Percentiles rank a stretch among this genome's conserved stretches.
Evolutionary conservation across 805 yeast species (phyloP).

Genomic region (Candida fluviatilis): DNA sequence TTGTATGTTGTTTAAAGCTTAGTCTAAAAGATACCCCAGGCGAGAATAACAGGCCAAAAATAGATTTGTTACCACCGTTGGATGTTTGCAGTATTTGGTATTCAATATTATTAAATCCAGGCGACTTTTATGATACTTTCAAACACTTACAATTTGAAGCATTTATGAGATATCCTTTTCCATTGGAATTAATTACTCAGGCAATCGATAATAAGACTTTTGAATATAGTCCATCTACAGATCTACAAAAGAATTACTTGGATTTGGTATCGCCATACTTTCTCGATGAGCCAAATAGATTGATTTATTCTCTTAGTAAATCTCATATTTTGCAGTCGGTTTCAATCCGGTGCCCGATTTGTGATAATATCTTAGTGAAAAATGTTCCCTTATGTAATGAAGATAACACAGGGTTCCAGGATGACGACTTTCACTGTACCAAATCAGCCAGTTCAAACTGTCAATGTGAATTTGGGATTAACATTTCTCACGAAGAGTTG

Average conservation of each 20-base stretch:
- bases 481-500: slow-evolving; percentile 12
- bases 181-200: slow-evolving; percentile 9
- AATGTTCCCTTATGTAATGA: slow-evolving; percentile 10
- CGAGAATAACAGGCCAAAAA: neutral
- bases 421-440: slow-evolving; percentile 7
- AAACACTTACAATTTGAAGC: slow-evolving; percentile 11
- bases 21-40: neutral
- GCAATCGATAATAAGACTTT: slow-evolving; percentile 12
- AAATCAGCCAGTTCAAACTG: slow-evolving; percentile 4
- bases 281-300: slow-evolving; percentile 1
- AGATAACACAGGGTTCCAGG: slow-evolving; percentile 12
- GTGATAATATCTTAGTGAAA: slow-evolving; percentile 7
- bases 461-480: slow-evolving; percentile 5
- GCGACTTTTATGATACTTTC: slow-evolving; percentile 13
- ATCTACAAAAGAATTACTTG: slow-evolving; percentile 5
- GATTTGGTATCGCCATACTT: slow-evolving; percentile 6
- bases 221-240: slow-evolving; percentile 8
- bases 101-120: slow-evolving; percentile 14
- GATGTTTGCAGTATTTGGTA: slow-evolving; percentile 20
- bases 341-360: slow-evolving; percentile 12
- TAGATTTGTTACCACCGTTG: slow-evolving; percentile 12
- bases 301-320: slow-evolving; percentile 2
- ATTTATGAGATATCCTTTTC: slow-evolving; percentile 15
- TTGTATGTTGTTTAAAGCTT: slow-evolving; percentile 9
- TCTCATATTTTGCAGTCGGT: slow-evolving; percentile 4